phyloP scores from a whole-genome alignment of 1,284 basidiomycete species.

The Ceraceosorus guamensis region DNA sequence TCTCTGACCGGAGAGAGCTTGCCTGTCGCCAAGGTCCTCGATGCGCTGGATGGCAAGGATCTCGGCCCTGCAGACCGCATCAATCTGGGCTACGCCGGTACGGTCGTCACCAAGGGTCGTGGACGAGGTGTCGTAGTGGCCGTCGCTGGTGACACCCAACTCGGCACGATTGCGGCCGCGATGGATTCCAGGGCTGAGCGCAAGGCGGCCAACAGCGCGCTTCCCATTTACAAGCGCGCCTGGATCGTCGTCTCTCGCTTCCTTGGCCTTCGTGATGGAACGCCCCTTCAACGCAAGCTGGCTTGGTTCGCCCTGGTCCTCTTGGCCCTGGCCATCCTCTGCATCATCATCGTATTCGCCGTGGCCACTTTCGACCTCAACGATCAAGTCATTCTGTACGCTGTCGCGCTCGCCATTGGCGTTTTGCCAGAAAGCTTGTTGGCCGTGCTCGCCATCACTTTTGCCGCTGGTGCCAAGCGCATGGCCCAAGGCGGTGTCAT shows the following conservation, averaged over 20 bases:
- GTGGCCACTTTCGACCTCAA: conserved; percentile 50
- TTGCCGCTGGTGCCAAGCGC: conserved; percentile 39
- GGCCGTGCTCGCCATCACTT: conserved; percentile 46
- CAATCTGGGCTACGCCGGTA: conserved; percentile 34
- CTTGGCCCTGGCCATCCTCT: conserved; percentile 56
- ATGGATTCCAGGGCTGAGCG: conserved; percentile 19
- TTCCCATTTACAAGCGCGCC: conserved; percentile 18
- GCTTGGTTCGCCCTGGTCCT: conserved; percentile 61
- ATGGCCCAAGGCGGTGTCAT: conserved; percentile 41
- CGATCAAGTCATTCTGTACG: conserved; percentile 54
- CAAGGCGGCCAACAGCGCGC: conserved; percentile 4
- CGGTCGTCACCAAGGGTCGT: conserved; percentile 39
- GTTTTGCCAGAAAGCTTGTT: conserved; percentile 50
- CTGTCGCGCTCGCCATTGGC: conserved; percentile 40
- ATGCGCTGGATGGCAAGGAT: conserved; percentile 4
- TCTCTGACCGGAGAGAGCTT: conserved; percentile 39
- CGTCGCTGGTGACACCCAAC: conserved; percentile 33
- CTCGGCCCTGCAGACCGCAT: conserved; percentile 31
- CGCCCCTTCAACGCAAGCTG: conserved; percentile 61
- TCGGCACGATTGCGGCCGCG: conserved; percentile 40
- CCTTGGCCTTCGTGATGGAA: conserved; percentile 54
- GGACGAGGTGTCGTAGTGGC: conserved; percentile 35
- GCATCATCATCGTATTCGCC: conserved; percentile 53
- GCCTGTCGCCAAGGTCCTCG: conserved; percentile 31
- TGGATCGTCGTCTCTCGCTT: conserved; percentile 32